These are phyloP conservation scores for Sclerotinia trifoliorum DNA, from an alignment of 2,329 filamentous ascomycete genomes.

Conservation along the genomic window DNA sequence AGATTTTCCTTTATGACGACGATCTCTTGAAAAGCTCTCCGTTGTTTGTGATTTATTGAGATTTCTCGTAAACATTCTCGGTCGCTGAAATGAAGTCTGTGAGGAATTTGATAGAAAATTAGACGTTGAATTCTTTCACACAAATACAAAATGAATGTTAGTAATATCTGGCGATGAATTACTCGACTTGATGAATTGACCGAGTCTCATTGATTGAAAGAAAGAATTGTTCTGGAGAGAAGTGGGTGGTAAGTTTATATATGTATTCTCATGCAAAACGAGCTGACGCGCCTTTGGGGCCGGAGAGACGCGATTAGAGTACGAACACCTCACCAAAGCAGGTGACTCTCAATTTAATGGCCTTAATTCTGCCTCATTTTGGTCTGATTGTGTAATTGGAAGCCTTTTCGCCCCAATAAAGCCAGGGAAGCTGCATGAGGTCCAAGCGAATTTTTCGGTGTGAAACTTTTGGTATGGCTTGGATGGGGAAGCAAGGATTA, in stretches of 20 bases:
- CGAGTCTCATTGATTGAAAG: constrained; percentile 16
- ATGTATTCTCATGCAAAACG: constrained; percentile 13
- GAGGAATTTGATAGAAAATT: not conserved
- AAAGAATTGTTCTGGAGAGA: not conserved
- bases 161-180: not conserved
- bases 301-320: constrained; percentile 16
- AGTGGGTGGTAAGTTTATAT: constrained; percentile 12
- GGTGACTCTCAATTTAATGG: constrained; percentile 5
- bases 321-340: constrained; percentile 17
- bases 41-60: constrained; percentile 35
- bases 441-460: constrained; percentile 13
- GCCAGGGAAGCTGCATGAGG: constrained; percentile 10
- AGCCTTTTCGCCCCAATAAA: not conserved
- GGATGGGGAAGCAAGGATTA: constrained; percentile 10
- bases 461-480: not conserved
- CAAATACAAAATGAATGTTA: constrained; percentile 7
- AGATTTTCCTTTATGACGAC: constrained; percentile 33
- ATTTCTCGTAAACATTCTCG: constrained; percentile 37
- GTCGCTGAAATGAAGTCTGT: constrained; percentile 15
- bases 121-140: constrained; percentile 8
- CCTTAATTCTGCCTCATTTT: constrained; percentile 21
- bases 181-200: not conserved
- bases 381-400: not conserved
- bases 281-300: constrained; percentile 13
- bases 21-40: constrained; percentile 39